phyloP scores from a whole-genome alignment of 1,139 yeast species.

The Kodamaea derodonti region DNA sequence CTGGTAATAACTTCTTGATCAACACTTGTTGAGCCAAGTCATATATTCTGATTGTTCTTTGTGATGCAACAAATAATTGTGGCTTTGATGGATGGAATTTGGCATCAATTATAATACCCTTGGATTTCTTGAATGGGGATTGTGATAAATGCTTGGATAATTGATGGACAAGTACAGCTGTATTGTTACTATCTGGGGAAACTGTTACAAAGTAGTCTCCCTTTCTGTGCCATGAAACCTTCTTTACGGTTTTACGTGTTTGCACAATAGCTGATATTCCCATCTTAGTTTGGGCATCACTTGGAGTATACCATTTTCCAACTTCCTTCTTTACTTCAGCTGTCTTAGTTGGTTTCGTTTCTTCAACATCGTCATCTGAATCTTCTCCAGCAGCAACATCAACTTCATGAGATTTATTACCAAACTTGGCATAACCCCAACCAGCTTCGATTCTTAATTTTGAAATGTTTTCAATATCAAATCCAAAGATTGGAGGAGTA shows the following conservation, averaged over 20 bases:
- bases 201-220: slow-evolving; percentile 97
- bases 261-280: slow-evolving; percentile 75
- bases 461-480: slow-evolving; percentile 79
- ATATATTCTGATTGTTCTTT: slow-evolving; percentile 84
- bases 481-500: slow-evolving; percentile 90
- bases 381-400: slow-evolving; percentile 40
- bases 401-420: slow-evolving; percentile 48
- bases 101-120: slow-evolving; percentile 94
- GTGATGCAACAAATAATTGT: slow-evolving; percentile 89
- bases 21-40: slow-evolving; percentile 84
- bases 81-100: slow-evolving; percentile 97
- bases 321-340: slow-evolving; percentile 49
- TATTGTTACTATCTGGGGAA: slow-evolving; percentile 83
- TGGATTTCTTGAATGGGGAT: slow-evolving; percentile 89
- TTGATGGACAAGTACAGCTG: slow-evolving; percentile 92
- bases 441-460: slow-evolving; percentile 81
- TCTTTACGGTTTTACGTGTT: slow-evolving; percentile 70
- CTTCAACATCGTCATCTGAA: slow-evolving; percentile 28
- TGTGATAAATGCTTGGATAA: slow-evolving; percentile 93
- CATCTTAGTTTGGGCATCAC: slow-evolving; percentile 51
- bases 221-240: slow-evolving; percentile 91
- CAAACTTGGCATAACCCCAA: slow-evolving; percentile 84
- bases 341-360: slow-evolving; percentile 28
- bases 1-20: slow-evolving; percentile 83
- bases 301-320: slow-evolving; percentile 85